Percentiles rank a stretch among this genome's conserved stretches.
Conservation (phyloP, 352 stramenopile species). For the Phytophthora idaei region DNA sequence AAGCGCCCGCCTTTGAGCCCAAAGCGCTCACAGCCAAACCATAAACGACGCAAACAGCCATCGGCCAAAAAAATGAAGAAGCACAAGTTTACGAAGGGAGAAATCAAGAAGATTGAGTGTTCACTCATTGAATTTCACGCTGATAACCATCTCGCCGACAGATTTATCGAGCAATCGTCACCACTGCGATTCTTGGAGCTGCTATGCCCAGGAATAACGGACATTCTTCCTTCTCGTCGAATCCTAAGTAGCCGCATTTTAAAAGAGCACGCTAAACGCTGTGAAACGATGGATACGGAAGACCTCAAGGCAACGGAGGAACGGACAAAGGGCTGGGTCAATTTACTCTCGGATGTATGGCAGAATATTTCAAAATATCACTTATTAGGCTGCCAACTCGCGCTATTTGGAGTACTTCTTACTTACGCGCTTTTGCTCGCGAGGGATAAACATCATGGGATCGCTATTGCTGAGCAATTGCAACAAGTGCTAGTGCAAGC, state of each 20-base stretch:
- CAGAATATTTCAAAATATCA: constrained; percentile 9
- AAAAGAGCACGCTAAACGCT: background rate
- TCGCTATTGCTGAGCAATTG: constrained; percentile 8
- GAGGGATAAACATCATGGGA: constrained; percentile 4
- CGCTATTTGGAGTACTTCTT: constrained; percentile 1
- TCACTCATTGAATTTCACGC: background rate
- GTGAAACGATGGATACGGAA: background rate
- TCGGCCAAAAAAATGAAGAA: background rate
- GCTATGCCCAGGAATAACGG: background rate
- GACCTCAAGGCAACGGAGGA: background rate
- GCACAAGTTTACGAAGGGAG: background rate
- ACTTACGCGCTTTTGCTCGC: background rate
- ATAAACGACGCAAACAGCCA: background rate
- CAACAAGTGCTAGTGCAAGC: background rate
- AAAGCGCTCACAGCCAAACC: background rate
- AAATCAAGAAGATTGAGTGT: background rate
- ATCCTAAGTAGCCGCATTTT: background rate
- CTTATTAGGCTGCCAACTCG: constrained; percentile 8
- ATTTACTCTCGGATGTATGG: constrained; percentile 10
- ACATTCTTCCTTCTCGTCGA: background rate
- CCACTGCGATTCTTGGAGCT: background rate
- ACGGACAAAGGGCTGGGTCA: constrained; percentile 4
- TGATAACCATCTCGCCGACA: background rate
- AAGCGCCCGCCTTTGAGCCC: background rate
- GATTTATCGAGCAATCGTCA: background rate